These are phyloP conservation scores for Paxillus rubicundulus DNA, from an alignment of 768 basidiomycete species.

Conservation along the genomic window DNA sequence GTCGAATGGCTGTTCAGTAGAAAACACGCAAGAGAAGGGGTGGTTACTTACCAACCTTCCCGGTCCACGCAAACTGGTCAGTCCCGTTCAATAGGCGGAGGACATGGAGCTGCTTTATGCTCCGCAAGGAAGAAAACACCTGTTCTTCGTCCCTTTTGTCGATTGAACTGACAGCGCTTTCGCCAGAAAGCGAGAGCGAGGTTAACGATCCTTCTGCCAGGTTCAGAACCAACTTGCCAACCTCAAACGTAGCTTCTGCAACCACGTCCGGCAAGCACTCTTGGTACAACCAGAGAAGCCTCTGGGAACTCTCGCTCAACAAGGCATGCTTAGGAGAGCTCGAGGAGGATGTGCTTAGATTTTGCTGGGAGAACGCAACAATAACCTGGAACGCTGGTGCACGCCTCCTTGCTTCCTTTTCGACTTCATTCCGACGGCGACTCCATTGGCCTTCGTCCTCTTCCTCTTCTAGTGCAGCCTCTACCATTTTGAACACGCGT, in stretches of 20 bases:
- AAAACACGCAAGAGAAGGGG: background rate
- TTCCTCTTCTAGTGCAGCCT: slow-evolving; percentile 55
- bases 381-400: slow-evolving; percentile 88
- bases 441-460: slow-evolving; percentile 70
- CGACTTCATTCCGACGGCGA: slow-evolving; percentile 62
- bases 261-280: slow-evolving; percentile 68
- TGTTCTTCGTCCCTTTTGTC: slow-evolving; percentile 13
- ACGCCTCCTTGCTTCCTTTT: slow-evolving; percentile 68
- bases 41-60: slow-evolving; percentile 58
- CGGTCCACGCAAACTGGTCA: slow-evolving; percentile 77
- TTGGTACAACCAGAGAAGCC: slow-evolving; percentile 86
- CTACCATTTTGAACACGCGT: slow-evolving; percentile 46
- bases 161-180: slow-evolving; percentile 1
- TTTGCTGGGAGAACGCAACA: slow-evolving; percentile 73
- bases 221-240: slow-evolving; percentile 68
- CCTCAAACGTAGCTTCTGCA: slow-evolving; percentile 81
- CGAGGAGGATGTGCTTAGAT: slow-evolving; percentile 21
- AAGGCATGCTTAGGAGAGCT: slow-evolving; percentile 52
- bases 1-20: slow-evolving; percentile 1
- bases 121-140: slow-evolving; percentile 38
- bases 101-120: slow-evolving; percentile 73
- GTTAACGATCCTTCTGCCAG: slow-evolving; percentile 36
- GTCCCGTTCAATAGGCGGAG: slow-evolving; percentile 70
- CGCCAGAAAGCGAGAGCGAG: slow-evolving; percentile 12
- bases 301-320: slow-evolving; percentile 74